These are phyloP conservation scores for Penstemon davidsonii DNA, from an alignment of 257 asterid genomes.

Conservation along the genomic window DNA sequence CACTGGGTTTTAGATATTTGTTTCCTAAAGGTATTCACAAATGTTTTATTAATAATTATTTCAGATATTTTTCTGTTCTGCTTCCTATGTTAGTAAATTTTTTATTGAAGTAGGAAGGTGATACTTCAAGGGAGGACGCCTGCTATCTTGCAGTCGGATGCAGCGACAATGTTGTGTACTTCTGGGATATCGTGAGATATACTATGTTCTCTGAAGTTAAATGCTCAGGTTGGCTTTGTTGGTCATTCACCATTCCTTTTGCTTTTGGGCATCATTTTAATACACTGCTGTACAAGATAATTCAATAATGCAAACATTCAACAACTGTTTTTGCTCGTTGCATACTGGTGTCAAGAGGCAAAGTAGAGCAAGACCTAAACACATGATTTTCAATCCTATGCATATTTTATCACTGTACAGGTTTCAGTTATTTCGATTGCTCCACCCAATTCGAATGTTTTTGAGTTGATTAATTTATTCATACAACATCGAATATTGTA, in stretches of 20 bases:
- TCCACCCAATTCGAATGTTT: slow-evolving; percentile 1
- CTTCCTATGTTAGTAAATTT: neutral
- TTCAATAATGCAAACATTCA: neutral
- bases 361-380: slow-evolving; percentile 6
- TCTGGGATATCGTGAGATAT: slow-evolving; percentile 61
- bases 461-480: slow-evolving; percentile 12
- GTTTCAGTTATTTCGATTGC: slow-evolving; percentile 6
- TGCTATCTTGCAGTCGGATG: slow-evolving; percentile 74
- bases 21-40: slow-evolving; percentile 57
- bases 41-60: neutral
- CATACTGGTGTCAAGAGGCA: neutral
- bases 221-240: slow-evolving; percentile 55
- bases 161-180: slow-evolving; percentile 70
- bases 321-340: slow-evolving; percentile 18
- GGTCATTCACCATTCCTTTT: slow-evolving; percentile 7
- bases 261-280: slow-evolving; percentile 1
- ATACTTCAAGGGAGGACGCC: slow-evolving; percentile 38
- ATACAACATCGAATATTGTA: slow-evolving; percentile 1
- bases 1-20: slow-evolving; percentile 93
- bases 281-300: slow-evolving; percentile 1
- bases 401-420: neutral
- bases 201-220: slow-evolving; percentile 53
- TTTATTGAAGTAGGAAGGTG: slow-evolving; percentile 41
- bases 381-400: neutral
- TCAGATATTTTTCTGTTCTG: neutral